A percentile compares a stretch with the other conserved stretches of the same genome.
Conservation (phyloP, 495 filamentous ascomycete genomes). For the Neurospora sp. region DNA sequence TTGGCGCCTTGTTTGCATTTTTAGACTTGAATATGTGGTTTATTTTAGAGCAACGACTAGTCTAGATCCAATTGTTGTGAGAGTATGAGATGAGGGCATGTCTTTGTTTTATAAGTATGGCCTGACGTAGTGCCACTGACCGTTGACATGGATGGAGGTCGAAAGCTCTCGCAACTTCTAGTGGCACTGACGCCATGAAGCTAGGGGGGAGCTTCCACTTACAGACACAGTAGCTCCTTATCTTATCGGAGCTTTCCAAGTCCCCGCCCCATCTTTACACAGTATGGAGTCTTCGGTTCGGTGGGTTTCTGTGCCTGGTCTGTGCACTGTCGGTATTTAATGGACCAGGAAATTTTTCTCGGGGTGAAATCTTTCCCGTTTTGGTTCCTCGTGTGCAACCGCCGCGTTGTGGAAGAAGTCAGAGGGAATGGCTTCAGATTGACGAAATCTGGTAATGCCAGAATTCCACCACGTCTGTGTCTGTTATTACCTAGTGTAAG, state of each 20-base stretch:
- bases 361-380: not conserved
- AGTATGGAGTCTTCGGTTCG: not conserved
- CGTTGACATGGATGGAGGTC: constrained; percentile 5
- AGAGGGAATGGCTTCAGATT: not conserved
- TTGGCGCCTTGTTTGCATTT: constrained; percentile 32
- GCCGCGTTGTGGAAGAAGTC: not conserved
- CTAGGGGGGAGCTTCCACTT: not conserved
- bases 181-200: not conserved
- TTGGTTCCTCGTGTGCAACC: constrained; percentile 16
- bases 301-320: constrained; percentile 1
- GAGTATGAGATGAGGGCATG: not conserved
- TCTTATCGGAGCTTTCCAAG: constrained; percentile 15
- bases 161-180: constrained; percentile 24
- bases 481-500: not conserved
- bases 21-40: not conserved
- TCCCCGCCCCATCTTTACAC: not conserved
- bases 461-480: not conserved
- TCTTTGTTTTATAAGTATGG: not conserved
- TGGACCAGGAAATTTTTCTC: constrained; percentile 13
- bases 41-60: not conserved
- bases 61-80: not conserved
- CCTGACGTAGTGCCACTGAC: not conserved
- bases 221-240: constrained; percentile 4
- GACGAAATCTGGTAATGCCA: not conserved
- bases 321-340: constrained; percentile 17